A percentile compares a stretch with the other conserved stretches of the same genome.
Evolutionary conservation across 2,329 filamentous ascomycete species (phyloP).

Genomic region (Helminthosporium solani): DNA sequence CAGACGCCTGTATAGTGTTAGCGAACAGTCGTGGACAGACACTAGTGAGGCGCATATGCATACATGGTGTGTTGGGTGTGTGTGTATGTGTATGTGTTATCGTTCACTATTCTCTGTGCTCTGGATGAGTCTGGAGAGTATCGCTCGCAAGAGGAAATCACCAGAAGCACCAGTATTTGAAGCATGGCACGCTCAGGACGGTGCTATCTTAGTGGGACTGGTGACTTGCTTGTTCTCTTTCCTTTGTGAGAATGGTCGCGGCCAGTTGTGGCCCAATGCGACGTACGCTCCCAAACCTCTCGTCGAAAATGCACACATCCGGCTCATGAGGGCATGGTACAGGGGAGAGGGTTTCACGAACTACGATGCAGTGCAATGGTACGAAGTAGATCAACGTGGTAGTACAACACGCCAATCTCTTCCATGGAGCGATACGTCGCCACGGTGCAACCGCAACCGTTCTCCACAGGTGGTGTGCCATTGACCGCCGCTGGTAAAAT

Average conservation of each 20-base stretch:
- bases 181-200: not conserved
- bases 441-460: too few relatives aligned
- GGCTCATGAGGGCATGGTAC: conserved; percentile 11
- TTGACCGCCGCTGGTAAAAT: conserved; percentile 13
- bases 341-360: conserved; percentile 21
- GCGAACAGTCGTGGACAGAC: conserved; percentile 27
- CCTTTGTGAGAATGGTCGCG: conserved; percentile 28
- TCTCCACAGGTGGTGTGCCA: too few relatives aligned
- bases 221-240: conserved; percentile 14
- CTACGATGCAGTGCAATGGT: conserved; percentile 26
- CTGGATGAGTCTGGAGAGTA: not conserved
- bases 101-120: not conserved
- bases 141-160: not conserved
- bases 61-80: conserved; percentile 42
- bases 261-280: conserved; percentile 21
- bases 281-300: conserved; percentile 10
- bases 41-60: conserved; percentile 24
- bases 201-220: conserved; percentile 7
- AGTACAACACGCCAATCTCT: conserved; percentile 30
- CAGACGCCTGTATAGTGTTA: conserved; percentile 65
- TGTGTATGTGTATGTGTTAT: too few relatives aligned
- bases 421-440: conserved; percentile 19
- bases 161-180: not conserved
- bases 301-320: conserved; percentile 8
- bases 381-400: too few relatives aligned